Percentiles rank a stretch among this genome's conserved stretches.
Conservation (phyloP, 768 basidiomycete species). For the Tylopilus sp. region DNA sequence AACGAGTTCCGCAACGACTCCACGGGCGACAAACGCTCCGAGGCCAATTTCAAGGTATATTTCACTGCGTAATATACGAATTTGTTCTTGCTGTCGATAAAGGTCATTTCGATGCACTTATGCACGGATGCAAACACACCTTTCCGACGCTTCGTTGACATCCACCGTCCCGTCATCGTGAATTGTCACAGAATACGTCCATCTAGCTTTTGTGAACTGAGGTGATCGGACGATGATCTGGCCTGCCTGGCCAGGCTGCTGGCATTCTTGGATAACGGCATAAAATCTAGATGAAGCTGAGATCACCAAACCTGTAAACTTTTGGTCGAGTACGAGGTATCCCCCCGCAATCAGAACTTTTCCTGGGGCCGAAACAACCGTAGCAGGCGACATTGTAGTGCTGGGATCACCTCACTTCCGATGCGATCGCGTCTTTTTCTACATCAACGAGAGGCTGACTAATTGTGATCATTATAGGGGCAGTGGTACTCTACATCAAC, state of each 20-base stretch:
- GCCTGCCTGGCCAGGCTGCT: slow-evolving; percentile 26
- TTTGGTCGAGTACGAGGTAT: slow-evolving; percentile 91
- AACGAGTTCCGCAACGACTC: slow-evolving; percentile 43
- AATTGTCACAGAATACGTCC: slow-evolving; percentile 61
- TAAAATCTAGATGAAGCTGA: slow-evolving; percentile 96
- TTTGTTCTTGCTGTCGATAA: slow-evolving; percentile 64
- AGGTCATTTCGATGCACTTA: slow-evolving; percentile 1
- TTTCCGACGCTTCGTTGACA: slow-evolving; percentile 22
- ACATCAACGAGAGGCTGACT: slow-evolving; percentile 21
- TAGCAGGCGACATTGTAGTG: slow-evolving; percentile 47
- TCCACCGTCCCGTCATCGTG: slow-evolving; percentile 28
- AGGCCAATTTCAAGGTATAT: slow-evolving; percentile 64
- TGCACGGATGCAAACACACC: slow-evolving; percentile 10
- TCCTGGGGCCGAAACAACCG: slow-evolving; percentile 86
- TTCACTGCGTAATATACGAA: slow-evolving; percentile 91
- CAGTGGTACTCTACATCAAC: not conserved
- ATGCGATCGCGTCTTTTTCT: not conserved
- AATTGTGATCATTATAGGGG: slow-evolving; percentile 13
- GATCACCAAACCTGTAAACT: slow-evolving; percentile 82
- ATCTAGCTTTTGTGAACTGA: slow-evolving; percentile 80
- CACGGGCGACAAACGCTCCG: slow-evolving; percentile 38
- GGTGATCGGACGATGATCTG: slow-evolving; percentile 80
- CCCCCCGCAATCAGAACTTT: slow-evolving; percentile 96
- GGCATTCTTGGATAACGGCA: slow-evolving; percentile 54
- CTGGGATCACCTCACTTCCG: not conserved